A percentile compares a stretch with the other conserved stretches of the same genome.
These are phyloP conservation scores for Dictyostelium firmibasis DNA, from an alignment of 78 protist species.

Conservation along the genomic window DNA sequence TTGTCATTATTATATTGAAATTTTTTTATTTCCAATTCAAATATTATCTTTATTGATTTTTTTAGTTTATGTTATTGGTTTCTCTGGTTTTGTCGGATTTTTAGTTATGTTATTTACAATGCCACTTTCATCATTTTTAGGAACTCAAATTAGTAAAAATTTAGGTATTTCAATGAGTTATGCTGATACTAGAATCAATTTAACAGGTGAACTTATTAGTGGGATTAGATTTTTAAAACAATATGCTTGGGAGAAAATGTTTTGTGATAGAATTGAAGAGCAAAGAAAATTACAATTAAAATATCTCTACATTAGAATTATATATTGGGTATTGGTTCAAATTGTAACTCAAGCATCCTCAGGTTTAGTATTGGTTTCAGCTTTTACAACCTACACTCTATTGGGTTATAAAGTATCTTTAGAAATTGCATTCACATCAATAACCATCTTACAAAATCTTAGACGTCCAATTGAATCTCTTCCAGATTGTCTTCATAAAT, in stretches of 20 bases:
- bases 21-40: slow-evolving; percentile 31
- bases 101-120: slow-evolving; percentile 14
- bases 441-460: slow-evolving; percentile 37
- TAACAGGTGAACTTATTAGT: slow-evolving; percentile 10
- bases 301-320: neutral
- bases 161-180: neutral
- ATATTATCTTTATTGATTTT: slow-evolving; percentile 12
- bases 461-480: slow-evolving; percentile 39
- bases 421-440: slow-evolving; percentile 20
- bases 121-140: neutral
- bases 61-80: slow-evolving; percentile 17
- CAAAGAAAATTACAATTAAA: slow-evolving; percentile 6
- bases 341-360: slow-evolving; percentile 3
- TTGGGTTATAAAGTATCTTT: slow-evolving; percentile 11
- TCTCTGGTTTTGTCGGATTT: slow-evolving; percentile 39
- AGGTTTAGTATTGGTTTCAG: slow-evolving; percentile 35
- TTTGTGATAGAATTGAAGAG: slow-evolving; percentile 6
- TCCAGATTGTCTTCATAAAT: slow-evolving; percentile 17
- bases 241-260: slow-evolving; percentile 55
- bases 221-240: slow-evolving; percentile 52
- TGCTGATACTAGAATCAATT: slow-evolving; percentile 10
- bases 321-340: neutral
- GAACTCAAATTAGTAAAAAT: neutral
- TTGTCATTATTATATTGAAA: slow-evolving; percentile 32
- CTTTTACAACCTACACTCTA: neutral